phyloP scores from a whole-genome alignment of 2,329 filamentous ascomycete species.

The Claviceps maximensis region DNA sequence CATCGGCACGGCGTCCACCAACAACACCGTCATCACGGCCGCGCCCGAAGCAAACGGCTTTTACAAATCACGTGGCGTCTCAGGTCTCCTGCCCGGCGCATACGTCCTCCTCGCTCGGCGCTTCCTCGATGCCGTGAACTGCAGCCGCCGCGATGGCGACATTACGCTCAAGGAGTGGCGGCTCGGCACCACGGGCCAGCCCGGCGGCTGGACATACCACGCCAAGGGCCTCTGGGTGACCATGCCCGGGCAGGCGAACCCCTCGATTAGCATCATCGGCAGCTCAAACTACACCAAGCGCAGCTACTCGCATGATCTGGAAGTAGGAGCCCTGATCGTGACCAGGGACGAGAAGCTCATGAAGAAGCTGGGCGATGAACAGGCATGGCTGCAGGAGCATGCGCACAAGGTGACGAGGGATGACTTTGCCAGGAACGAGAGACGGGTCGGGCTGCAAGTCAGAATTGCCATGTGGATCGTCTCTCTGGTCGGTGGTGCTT shows the following conservation, averaged over 20 bases:
- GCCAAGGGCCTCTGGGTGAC: slow-evolving; percentile 93
- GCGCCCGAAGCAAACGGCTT: slow-evolving; percentile 93
- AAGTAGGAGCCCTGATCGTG: slow-evolving; percentile 76
- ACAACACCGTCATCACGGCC: slow-evolving; percentile 79
- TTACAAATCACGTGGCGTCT: slow-evolving; percentile 76
- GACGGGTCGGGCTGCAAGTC: slow-evolving; percentile 75
- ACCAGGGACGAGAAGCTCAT: slow-evolving; percentile 65
- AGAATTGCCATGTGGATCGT: slow-evolving; percentile 91
- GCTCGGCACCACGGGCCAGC: slow-evolving; percentile 63
- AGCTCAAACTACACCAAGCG: slow-evolving; percentile 94
- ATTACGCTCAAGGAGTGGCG: slow-evolving; percentile 82
- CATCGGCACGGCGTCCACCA: slow-evolving; percentile 54
- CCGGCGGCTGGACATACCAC: slow-evolving; percentile 91
- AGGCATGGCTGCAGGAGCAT: slow-evolving; percentile 65
- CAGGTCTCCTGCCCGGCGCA: slow-evolving; percentile 77
- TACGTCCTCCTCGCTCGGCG: slow-evolving; percentile 79
- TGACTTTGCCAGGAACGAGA: slow-evolving; percentile 69
- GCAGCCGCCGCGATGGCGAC: slow-evolving; percentile 32
- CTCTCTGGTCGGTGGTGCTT: slow-evolving; percentile 68
- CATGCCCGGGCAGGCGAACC: slow-evolving; percentile 49
- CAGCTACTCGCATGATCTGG: slow-evolving; percentile 83
- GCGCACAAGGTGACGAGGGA: slow-evolving; percentile 55
- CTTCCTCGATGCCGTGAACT: slow-evolving; percentile 53
- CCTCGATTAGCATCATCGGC: slow-evolving; percentile 71
- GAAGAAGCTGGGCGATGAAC: slow-evolving; percentile 61